Conservation (phyloP, 73 alveolate genomes). For the Paramecium sonneborni region DNA sequence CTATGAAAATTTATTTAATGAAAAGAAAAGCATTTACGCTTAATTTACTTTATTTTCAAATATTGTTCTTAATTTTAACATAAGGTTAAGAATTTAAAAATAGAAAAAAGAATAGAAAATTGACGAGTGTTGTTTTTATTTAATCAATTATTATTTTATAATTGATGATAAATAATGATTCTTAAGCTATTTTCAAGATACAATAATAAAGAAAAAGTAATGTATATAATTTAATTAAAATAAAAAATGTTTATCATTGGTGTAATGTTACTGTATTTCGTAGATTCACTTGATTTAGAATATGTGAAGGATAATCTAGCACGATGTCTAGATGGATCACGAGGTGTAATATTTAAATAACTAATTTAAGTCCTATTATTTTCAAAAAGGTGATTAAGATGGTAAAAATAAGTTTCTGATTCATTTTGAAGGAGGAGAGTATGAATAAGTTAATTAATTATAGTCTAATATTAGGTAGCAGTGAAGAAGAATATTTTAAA, state of each 20-base stretch:
- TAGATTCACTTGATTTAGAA: neutral
- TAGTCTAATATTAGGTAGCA: neutral
- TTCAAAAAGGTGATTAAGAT: neutral
- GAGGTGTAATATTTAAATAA: neutral
- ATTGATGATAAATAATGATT: neutral
- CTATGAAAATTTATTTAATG: no score
- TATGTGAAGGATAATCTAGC: neutral
- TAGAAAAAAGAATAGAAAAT: no score
- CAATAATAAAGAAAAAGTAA: neutral
- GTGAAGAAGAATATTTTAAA: neutral
- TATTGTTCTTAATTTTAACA: no score
- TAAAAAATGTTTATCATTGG: neutral
- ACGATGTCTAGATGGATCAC: neutral
- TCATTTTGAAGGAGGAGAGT: constrained; percentile 39
- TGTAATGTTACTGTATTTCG: neutral
- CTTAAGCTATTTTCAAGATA: neutral
- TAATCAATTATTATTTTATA: neutral
- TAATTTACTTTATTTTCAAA: no score
- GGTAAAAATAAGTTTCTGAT: neutral
- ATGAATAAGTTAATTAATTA: neutral
- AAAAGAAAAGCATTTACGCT: no score
- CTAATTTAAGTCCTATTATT: neutral
- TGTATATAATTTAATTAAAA: neutral
- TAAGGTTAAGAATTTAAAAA: no score
- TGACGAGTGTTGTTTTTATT: no score